Conservation (phyloP, 1,284 basidiomycete genomes). For the Malassezia brasiliensis region DNA sequence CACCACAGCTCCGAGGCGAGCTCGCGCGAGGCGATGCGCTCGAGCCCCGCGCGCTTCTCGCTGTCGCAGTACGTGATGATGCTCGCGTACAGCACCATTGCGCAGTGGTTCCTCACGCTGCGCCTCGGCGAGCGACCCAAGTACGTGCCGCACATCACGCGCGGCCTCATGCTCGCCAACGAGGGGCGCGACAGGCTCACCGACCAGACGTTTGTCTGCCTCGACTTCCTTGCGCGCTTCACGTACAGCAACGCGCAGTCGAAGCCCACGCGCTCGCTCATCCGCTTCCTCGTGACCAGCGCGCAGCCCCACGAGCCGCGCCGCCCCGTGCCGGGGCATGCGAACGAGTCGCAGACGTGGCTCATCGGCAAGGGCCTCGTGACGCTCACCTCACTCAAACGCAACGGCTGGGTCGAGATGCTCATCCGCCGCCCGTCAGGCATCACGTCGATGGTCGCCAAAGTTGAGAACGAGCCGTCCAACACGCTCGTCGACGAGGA, state of each 20-base stretch:
- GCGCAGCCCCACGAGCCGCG: conserved; percentile 26
- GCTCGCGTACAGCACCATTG: conserved; percentile 84
- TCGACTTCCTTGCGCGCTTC: conserved; percentile 93
- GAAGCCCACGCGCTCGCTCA: conserved; percentile 68
- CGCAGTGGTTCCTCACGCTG: conserved; percentile 87
- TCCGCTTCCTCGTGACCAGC: conserved; percentile 57
- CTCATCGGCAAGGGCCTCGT: conserved; percentile 75
- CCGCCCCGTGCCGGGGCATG: not conserved
- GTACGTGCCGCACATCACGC: conserved; percentile 76
- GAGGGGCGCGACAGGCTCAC: conserved; percentile 67
- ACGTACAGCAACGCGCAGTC: conserved; percentile 90
- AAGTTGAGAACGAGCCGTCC: conserved; percentile 66
- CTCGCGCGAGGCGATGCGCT: conserved; percentile 35
- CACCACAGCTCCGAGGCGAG: conserved; percentile 39
- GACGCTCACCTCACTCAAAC: conserved; percentile 65
- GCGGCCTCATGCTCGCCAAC: conserved; percentile 78
- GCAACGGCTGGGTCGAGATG: conserved; percentile 81
- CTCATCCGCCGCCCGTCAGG: conserved; percentile 79
- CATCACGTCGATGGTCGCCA: conserved; percentile 70
- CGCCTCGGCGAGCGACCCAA: conserved; percentile 72
- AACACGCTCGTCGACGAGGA: conserved; percentile 9
- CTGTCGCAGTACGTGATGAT: conserved; percentile 90
- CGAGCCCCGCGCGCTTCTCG: conserved; percentile 58
- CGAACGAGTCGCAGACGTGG: conserved; percentile 62
- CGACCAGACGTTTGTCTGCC: conserved; percentile 87